Base-by-base conservation (phyloP, 2,329 filamentous ascomycete genomes). In the Diplocarpon rosae region DNA sequence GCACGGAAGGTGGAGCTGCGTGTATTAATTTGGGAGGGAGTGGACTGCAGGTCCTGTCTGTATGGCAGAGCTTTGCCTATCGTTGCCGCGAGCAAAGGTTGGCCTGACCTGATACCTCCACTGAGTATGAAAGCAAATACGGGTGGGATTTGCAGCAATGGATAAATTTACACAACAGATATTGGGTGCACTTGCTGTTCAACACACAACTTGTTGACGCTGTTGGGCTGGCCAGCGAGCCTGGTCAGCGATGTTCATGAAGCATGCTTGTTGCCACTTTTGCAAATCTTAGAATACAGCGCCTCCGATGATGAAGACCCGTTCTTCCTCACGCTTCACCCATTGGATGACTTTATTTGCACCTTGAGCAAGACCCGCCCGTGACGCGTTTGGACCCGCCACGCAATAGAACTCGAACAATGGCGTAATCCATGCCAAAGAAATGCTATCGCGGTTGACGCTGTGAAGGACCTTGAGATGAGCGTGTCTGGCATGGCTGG, bases 231-330 rank as follows among this genome's bases (percentile, higher is more conserved):
- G 7, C 20, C 20, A 24, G 20, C 20, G 20, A 24, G 20, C 20
- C 20, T 7, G 7, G 20, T 24, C 20, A 7, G 20, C 20, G 20
- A 24, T 24, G 20, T 24, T 24, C 7, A 24, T 3, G 7, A 24
- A 24, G 20, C 20, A 24, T 24, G 20, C 20, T 24, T 24, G 20
- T 24, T 24, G 20, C 3, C 20, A 24, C 20, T 24, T 24, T 24
- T 24, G 15, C 13, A 17, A 17, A n/a, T 39, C 11, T 39, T 54
- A 62, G 37, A 83, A 83, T 55, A 96, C 90, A 35, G 89, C 92
- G n/a, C 92, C 93, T 1, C 92, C 92, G 60, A 98, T 92, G 48
- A 98, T 95, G 60, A 98, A 98, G 5, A 96, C 69, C 46, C 92
- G 73, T 65, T 96, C 89, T 64, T 96, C 90, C 65, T 98, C 92